A percentile compares a stretch with the other conserved stretches of the same genome.
These are phyloP conservation scores for Dipteronia sinensis DNA, from an alignment of 345 rosid genomes.

Conservation along the genomic window DNA sequence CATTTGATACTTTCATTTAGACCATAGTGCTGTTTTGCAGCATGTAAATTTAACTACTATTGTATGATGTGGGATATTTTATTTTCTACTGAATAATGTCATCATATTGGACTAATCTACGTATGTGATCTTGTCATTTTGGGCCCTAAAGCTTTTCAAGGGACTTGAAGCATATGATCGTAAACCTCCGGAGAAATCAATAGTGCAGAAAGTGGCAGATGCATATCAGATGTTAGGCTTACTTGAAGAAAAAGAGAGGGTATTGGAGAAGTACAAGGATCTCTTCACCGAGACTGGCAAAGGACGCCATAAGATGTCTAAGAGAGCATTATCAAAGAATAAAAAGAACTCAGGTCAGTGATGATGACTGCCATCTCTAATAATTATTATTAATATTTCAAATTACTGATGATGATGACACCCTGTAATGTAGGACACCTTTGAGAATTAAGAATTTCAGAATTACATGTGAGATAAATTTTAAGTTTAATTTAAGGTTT, in stretches of 20 bases:
- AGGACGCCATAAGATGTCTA: slow-evolving; percentile 30
- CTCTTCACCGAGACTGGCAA: slow-evolving; percentile 37
- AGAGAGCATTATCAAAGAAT: slow-evolving; percentile 24
- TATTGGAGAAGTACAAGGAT: slow-evolving; percentile 59
- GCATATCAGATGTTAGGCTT: slow-evolving; percentile 74
- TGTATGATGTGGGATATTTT: not conserved
- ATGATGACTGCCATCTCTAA: not conserved
- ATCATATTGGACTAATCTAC: slow-evolving; percentile 12
- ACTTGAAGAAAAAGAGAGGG: slow-evolving; percentile 64
- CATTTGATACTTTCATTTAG: not conserved
- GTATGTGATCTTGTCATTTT: slow-evolving; percentile 18
- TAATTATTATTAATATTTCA: not conserved
- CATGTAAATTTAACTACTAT: not conserved
- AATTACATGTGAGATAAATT: too few species aligned
- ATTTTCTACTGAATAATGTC: not conserved
- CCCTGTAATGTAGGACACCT: not conserved
- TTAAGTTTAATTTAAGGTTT: too few species aligned
- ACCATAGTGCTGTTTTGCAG: not conserved
- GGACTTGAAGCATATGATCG: slow-evolving; percentile 82
- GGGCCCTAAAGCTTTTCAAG: slow-evolving; percentile 64
- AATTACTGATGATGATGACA: not conserved
- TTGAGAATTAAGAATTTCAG: not conserved
- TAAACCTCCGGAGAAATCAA: slow-evolving; percentile 71
- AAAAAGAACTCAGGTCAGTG: slow-evolving; percentile 44
- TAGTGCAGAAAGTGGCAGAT: slow-evolving; percentile 76